Conservation (phyloP, 106 monocot species). For the Platanthera guangdongensis region DNA sequence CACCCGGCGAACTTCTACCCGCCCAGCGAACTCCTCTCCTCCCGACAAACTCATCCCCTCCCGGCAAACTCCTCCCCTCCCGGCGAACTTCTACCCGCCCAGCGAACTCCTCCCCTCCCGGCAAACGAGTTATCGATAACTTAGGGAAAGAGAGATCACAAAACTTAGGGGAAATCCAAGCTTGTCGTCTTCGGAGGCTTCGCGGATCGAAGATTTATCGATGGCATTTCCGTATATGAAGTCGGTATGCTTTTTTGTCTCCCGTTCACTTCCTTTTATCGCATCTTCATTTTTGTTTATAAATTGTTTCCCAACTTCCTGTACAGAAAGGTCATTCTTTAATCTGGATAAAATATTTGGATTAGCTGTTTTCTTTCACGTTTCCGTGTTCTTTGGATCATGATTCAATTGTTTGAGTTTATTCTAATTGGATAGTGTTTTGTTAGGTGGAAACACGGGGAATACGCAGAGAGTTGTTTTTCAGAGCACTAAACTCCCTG, state of each 20-base stretch:
- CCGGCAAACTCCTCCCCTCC: too few relatives aligned
- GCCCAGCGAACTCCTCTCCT: too few relatives aligned
- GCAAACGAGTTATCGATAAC: too few relatives aligned
- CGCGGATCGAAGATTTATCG: conserved; percentile 70
- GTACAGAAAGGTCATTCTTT: not conserved
- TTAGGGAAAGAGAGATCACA: too few relatives aligned
- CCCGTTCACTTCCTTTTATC: not conserved
- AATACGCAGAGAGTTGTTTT: too few relatives aligned
- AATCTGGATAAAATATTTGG: not conserved
- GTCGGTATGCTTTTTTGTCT: conserved; percentile 30
- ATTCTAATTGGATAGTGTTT: not conserved
- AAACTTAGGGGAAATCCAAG: conserved; percentile 82
- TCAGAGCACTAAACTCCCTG: too few relatives aligned
- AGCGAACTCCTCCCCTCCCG: too few relatives aligned
- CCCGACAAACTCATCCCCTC: too few relatives aligned
- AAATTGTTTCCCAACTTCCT: not conserved
- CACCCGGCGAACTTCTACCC: too few relatives aligned
- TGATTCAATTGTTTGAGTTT: not conserved
- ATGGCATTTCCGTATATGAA: conserved; percentile 66
- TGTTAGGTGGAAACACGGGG: too few relatives aligned
- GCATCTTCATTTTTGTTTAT: not conserved
- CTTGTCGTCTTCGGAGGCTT: conserved; percentile 85
- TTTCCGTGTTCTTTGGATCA: not conserved
- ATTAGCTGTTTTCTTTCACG: not conserved
- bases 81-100: too few relatives aligned